These are phyloP conservation scores for Phaeophleospora eucalypticola DNA, from an alignment of 2,329 filamentous ascomycete genomes.

Conservation along the genomic window DNA sequence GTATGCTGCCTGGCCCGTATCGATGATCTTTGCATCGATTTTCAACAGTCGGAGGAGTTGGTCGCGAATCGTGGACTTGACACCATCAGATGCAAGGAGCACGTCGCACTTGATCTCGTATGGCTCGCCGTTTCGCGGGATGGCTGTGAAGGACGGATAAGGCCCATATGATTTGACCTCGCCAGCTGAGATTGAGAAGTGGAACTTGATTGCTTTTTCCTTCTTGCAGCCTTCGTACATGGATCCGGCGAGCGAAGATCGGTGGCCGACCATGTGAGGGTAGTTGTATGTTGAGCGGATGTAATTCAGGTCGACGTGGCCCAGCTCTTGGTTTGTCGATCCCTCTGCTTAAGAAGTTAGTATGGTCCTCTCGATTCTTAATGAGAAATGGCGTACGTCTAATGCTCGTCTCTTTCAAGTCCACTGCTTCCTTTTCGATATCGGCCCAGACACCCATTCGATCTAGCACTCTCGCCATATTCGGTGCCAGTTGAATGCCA, in stretches of 20 bases:
- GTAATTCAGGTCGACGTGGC: constrained; percentile 65
- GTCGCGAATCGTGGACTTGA: constrained; percentile 45
- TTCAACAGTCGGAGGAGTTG: constrained; percentile 54
- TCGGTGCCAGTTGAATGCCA: constrained; percentile 79
- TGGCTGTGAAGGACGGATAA: constrained; percentile 56
- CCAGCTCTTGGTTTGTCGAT: constrained; percentile 63
- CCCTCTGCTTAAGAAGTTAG: constrained; percentile 50
- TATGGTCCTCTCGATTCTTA: background rate
- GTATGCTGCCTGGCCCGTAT: constrained; percentile 74
- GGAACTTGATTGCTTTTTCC: constrained; percentile 62
- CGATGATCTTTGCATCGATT: constrained; percentile 54
- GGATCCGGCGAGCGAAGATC: constrained; percentile 64
- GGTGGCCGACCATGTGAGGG: constrained; percentile 76
- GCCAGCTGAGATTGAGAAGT: constrained; percentile 58
- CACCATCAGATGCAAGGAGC: constrained; percentile 45
- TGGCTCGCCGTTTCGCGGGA: constrained; percentile 51
- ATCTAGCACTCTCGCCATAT: constrained; percentile 73
- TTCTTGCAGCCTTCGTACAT: constrained; percentile 67
- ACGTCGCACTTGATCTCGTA: constrained; percentile 51
- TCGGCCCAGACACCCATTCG: constrained; percentile 66
- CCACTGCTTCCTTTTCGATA: constrained; percentile 67
- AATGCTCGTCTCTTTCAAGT: constrained; percentile 68
- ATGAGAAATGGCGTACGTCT: too few species aligned
- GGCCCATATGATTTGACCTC: constrained; percentile 58
- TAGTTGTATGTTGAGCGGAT: constrained; percentile 66